phyloP scores from a whole-genome alignment of 805 yeast genomes.

The Candida maris region DNA sequence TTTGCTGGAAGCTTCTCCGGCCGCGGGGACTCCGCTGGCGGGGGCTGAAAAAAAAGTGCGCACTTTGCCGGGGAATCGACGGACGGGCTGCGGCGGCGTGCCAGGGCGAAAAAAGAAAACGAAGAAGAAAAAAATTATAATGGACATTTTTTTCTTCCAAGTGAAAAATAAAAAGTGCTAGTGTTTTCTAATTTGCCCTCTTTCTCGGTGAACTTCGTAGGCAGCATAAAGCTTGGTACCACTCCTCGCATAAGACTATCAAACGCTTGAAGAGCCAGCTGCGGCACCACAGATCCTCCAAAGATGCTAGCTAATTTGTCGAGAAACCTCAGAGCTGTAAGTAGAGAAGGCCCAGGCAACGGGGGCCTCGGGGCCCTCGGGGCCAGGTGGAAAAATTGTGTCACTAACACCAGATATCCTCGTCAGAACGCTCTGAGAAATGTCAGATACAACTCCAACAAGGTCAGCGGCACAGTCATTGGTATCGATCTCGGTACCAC shows the following conservation, averaged over 20 bases:
- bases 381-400: not conserved
- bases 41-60: no score
- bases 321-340: slow-evolving; percentile 31
- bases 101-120: slow-evolving; percentile 5
- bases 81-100: slow-evolving; percentile 6
- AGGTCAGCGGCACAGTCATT: slow-evolving; percentile 47
- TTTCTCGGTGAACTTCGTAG: slow-evolving; percentile 1
- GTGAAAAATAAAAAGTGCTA: not conserved
- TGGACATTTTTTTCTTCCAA: slow-evolving; percentile 1
- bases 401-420: no score
- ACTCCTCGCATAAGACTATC: not conserved
- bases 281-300: not conserved
- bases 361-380: no score
- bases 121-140: slow-evolving; percentile 6
- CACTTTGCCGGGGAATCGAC: not conserved
- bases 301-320: slow-evolving; percentile 32
- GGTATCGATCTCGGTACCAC: slow-evolving; percentile 88
- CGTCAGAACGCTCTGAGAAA: slow-evolving; percentile 24
- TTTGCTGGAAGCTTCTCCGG: slow-evolving; percentile 19
- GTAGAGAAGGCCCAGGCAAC: no score
- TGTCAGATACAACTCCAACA: slow-evolving; percentile 33
- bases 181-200: slow-evolving; percentile 1
- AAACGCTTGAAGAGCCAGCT: not conserved
- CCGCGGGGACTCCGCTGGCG: not conserved
- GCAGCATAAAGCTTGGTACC: no score